Base-by-base conservation (phyloP, 176 grass and related monocot genomes). In the Phragmites australis region DNA sequence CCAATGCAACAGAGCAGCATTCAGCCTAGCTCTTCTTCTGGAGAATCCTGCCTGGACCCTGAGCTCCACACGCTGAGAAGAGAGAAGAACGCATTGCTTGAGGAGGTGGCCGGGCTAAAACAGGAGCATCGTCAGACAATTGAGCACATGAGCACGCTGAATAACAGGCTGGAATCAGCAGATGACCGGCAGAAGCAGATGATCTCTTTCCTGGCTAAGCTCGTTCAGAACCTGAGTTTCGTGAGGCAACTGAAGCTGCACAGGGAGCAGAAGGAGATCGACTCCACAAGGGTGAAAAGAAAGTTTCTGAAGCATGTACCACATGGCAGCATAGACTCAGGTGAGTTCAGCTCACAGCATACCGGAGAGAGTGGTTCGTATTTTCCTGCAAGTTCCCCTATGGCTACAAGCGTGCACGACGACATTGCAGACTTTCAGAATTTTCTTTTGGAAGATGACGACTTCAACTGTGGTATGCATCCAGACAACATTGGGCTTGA, bases 181-280 rank as follows among this genome's bases (percentile, higher is more conserved):
- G 96, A 95, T 71, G 81, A 88, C 74, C 80, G 84, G 56, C 90
- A 99, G 87, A 99, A 86, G 72, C 93, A 91, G 84, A 91, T 99
- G 90, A 75, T 99, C 18, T 95, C 93, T 23, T 95, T 99, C 90
- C 75, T 96, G 57, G 88, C 90, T 13, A 95, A 99, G 76, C 85
- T 93, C 65, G 64, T 93, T 56, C 81, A 67, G 55, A 89, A 95
- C 74, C 93, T 88, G 5, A 80, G 48, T 43, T 91, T 99, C 34
- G 74, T 94, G 77, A 82, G 75, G 18, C 84, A 79, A 15, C 83
- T 95, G 31, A 93, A 85, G 72, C 49, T 83, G 59, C 82, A 90
- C 60, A 88, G 77, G 74, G 69, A 95, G 75, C 84, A 77, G 31
- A 74, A 84, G 25, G 62, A 69, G 60, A 84, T 87, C 16, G 68